Base-by-base conservation (phyloP, 768 basidiomycete genomes). In the Candolleomyces eurysporus region DNA sequence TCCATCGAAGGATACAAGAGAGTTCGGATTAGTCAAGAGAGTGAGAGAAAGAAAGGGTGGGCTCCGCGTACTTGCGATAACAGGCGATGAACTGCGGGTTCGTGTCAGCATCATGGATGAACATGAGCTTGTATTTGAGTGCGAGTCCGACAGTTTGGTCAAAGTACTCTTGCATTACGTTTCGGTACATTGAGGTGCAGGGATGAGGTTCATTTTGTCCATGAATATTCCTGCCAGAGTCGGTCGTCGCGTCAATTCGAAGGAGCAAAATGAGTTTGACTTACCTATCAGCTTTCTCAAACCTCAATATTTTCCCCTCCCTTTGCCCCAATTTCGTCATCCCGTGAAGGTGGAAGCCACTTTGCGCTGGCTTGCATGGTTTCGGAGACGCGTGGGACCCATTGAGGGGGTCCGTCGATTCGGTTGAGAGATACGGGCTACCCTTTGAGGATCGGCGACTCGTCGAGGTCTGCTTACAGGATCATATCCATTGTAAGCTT, bases 141-240 rank as follows among this genome's bases (percentile, higher is more conserved):
- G 89, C 93, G 65, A 92, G 87, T 30, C 75, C 72, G 48, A 90
- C 78, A 0, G 92, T 81, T 13, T 78, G 76, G 19, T 85, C 75
- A 59, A 91, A 88, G 68, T 83, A 91, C 5, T 70, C 68, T n/a
- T 79, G 73, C 63, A 81, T 66, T 87, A 81, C 56, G 85, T 78
- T 30, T 86, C 78, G 0, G 84, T 82, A 79, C 86, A 87, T 1
- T 79, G 68, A 0, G 94, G 95, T 13, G 77, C 75, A 1, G 83
- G 85, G n/a, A 97, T 82, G 39, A 96, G 81, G 14, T 71, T 67
- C 85, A 94, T 93, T 36, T 92, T 92, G 73, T 98, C 96, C 32
- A 96, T 76, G 62, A 95, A 89, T n/a, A n/a, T n/a, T n/a, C n/a
- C n/a, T n/a, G n/a, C n/a, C n/a, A n/a, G 26, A 13, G 16, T n/a